Evolutionary conservation across 148 eudicot species (phyloP).

Genomic region (Mesembryanthemum crystallinum): DNA sequence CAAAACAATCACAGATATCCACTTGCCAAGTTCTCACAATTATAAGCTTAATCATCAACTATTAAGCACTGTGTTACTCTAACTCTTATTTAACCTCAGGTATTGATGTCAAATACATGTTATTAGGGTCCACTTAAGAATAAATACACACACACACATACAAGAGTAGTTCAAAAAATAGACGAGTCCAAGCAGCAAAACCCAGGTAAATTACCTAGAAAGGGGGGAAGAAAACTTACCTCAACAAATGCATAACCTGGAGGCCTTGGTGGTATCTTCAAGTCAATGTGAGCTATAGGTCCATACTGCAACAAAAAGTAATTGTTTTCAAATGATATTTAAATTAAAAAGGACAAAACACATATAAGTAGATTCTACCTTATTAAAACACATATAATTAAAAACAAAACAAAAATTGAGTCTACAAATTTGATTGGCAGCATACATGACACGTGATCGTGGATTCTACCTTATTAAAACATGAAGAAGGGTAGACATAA

Average conservation of each 20-base stretch:
- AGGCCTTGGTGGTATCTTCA: conserved; percentile 97
- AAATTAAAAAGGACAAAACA: not conserved
- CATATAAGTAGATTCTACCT: not conserved
- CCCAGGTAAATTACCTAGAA: not conserved
- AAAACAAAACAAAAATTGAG: no score
- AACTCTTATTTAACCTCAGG: no score
- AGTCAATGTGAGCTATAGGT: conserved; percentile 73
- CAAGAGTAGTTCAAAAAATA: no score
- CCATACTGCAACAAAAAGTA: conserved; percentile 68
- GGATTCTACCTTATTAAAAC: no score
- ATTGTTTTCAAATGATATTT: not conserved
- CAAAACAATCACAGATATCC: not conserved
- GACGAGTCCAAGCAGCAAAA: no score
- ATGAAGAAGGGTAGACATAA: no score
- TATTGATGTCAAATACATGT: no score
- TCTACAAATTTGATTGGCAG: no score
- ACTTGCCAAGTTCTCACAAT: not conserved
- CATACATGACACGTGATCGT: no score
- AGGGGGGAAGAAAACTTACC: conserved; percentile 36
- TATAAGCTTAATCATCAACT: not conserved
- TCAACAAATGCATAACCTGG: conserved; percentile 99
- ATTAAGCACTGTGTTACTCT: not conserved
- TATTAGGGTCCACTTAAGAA: no score
- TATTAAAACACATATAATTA: no score
- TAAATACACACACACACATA: no score